Evolutionary conservation across 2,329 filamentous ascomycete genomes (phyloP).

Genomic region (Stachybotrys elegans): DNA sequence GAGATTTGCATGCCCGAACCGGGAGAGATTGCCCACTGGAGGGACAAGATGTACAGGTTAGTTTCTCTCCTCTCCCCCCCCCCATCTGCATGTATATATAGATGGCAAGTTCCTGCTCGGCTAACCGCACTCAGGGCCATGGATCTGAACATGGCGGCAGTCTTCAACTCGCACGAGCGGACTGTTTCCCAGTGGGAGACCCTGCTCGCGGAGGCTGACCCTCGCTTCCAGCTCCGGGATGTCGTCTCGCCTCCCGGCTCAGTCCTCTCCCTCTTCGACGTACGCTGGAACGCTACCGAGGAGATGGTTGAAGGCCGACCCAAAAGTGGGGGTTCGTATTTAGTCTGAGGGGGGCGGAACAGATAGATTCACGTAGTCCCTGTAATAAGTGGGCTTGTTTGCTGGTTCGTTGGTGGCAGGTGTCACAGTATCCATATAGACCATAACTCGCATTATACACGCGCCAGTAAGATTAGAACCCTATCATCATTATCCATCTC

Average conservation of each 20-base stretch:
- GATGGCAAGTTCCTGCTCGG: no score
- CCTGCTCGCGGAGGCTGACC: background rate
- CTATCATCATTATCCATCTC: no score
- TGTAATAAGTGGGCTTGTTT: no score
- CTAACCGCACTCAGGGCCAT: background rate
- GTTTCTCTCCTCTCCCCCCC: background rate
- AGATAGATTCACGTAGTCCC: no score
- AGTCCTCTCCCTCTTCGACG: background rate
- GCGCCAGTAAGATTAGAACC: no score
- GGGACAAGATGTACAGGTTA: background rate
- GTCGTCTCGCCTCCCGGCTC: background rate
- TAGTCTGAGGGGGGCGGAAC: no score
- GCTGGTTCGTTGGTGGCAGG: no score
- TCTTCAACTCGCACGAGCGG: background rate
- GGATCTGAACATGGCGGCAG: background rate
- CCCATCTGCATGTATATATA: background rate
- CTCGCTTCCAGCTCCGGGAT: background rate
- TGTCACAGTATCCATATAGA: no score
- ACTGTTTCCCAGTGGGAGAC: background rate
- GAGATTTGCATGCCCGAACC: background rate
- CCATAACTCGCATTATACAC: no score
- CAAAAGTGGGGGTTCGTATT: no score
- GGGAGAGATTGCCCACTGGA: background rate
- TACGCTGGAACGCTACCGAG: slow-evolving; percentile 1
- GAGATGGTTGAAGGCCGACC: no score